Base-by-base conservation (phyloP, 2,329 filamentous ascomycete genomes). In the Aspergillus pseudoviridinutans region DNA sequence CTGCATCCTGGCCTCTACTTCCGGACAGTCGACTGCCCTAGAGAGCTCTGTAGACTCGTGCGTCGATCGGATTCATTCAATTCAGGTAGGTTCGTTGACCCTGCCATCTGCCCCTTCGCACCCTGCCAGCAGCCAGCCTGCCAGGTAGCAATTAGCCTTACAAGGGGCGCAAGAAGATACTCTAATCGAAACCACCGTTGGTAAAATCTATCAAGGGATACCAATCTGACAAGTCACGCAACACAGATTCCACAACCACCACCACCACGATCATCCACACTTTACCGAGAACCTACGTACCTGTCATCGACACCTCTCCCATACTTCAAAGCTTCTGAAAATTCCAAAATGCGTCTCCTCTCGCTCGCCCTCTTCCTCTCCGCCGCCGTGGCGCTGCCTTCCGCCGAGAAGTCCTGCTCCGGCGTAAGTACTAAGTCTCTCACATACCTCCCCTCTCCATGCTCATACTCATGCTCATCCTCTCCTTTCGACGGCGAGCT, bases 261-360 rank as follows among this genome's bases (percentile, higher is more conserved):
- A 20, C 42, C 6, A 24, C 42, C n/a, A 20, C 42, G 10, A 10
- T 24, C 42, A 46, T 24, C 42, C 42, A 10, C n/a, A 10, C n/a
- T 22, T 24, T 24, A 46, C 17, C 42, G 7, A 22, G n/a, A 5
- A 24, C 22, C 17, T 12, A 12, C 49, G 8, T 35, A 50, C 49
- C n/a, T 14, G 12, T 27, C 32, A 7, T n/a, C 27, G 3, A 14
- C 27, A 25, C 24, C 24, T 3, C 24, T 25, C 4, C 3, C 24
- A 25, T 28, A 49, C 32, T 5, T 3, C 32, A 17, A 6, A 35
- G 1, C 28, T 29, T 3, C 4, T 12, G 22, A 17, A 14, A 49
- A 8, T 2, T 5, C 27, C 52, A 55, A 49, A 17, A 63, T 63
- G 59, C 61, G 56, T 41, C 58, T 61, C 55, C 25, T 63, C 50